These are phyloP conservation scores for Trichosporon coremiiforme DNA, from an alignment of 1,284 basidiomycete species.

Conservation along the genomic window DNA sequence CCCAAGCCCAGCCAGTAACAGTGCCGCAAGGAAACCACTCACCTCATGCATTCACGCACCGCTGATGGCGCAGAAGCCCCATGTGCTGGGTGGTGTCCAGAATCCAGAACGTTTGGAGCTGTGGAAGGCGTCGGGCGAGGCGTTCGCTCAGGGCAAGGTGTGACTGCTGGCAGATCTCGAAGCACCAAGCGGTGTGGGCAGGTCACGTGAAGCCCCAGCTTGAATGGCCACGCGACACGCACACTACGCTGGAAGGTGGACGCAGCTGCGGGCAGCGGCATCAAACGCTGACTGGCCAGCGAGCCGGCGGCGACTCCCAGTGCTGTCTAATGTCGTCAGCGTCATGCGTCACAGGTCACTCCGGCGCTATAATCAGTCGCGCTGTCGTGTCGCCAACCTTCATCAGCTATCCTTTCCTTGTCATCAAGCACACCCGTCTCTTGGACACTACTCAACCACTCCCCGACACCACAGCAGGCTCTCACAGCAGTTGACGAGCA, in stretches of 20 bases:
- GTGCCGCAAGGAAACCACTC: too few species aligned
- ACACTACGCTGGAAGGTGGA: not conserved
- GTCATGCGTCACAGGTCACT: conserved; percentile 6
- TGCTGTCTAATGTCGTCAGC: not conserved
- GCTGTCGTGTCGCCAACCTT: not conserved
- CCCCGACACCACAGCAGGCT: not conserved
- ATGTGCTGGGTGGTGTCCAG: not conserved
- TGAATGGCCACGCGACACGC: not conserved
- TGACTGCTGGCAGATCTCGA: not conserved
- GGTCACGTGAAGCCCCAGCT: not conserved
- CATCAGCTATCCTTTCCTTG: not conserved
- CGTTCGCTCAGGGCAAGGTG: too few species aligned
- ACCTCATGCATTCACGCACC: not conserved
- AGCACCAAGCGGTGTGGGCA: not conserved
- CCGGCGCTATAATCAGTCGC: conserved; percentile 6
- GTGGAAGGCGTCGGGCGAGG: too few species aligned
- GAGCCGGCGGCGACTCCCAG: not conserved
- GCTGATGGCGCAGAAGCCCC: not conserved
- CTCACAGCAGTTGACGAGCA: not conserved
- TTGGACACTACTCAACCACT: not conserved
- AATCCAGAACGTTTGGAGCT: too few species aligned
- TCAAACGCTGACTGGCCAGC: not conserved
- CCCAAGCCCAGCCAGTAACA: not conserved
- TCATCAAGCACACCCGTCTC: not conserved
- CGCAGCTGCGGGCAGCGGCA: not conserved